These are phyloP conservation scores for Tetrahymena borealis DNA, from an alignment of 73 alveolate species.

Conservation along the genomic window DNA sequence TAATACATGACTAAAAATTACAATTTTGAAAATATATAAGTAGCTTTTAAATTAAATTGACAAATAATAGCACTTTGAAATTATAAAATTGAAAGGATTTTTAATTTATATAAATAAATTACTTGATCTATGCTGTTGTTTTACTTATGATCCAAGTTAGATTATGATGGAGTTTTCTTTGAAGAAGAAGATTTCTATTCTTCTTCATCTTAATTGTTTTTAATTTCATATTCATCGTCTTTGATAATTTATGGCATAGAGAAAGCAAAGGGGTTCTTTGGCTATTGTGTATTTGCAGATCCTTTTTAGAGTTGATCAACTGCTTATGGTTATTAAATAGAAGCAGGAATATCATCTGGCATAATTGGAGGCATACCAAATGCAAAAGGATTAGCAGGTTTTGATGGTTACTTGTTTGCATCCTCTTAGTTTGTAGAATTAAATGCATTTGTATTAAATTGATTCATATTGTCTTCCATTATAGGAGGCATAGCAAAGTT, in stretches of 20 bases:
- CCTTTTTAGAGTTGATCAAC: neutral
- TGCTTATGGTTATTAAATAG: neutral
- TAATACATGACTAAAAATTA: too few relatives aligned
- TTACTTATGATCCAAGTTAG: neutral
- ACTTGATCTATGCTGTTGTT: neutral
- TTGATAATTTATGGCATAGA: neutral
- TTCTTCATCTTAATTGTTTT: neutral
- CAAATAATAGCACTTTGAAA: too few relatives aligned
- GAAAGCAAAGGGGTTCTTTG: neutral
- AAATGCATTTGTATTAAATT: neutral
- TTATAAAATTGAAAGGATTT: too few relatives aligned
- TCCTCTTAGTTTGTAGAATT: neutral
- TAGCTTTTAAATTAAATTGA: too few relatives aligned
- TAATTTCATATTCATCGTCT: neutral
- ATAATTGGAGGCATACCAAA: neutral
- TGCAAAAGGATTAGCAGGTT: neutral
- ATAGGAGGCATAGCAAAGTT: neutral
- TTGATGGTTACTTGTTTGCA: neutral
- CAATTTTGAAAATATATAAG: too few relatives aligned
- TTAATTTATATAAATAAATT: neutral
- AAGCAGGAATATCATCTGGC: neutral
- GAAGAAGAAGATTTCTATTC: neutral
- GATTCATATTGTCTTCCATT: neutral
- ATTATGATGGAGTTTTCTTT: neutral
- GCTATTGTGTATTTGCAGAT: neutral